A percentile compares a stretch with the other conserved stretches of the same genome.
phyloP scores from a whole-genome alignment of 352 stramenopile species.

The Pythium phragmiticola region DNA sequence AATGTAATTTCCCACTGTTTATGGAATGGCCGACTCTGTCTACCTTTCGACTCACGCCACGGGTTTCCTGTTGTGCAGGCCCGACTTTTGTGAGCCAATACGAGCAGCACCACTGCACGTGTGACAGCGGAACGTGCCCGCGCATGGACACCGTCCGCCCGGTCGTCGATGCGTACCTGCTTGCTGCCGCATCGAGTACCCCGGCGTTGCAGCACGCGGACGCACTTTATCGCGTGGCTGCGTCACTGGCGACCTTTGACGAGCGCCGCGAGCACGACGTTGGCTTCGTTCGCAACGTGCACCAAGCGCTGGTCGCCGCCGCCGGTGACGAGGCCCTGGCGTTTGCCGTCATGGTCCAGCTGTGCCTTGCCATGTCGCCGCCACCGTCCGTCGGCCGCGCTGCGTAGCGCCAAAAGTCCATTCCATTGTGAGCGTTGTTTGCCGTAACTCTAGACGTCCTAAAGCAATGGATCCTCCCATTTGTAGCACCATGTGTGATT shows the following conservation, averaged over 20 bases:
- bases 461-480: too few species aligned
- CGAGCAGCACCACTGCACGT: slow-evolving; percentile 22
- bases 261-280: neutral
- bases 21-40: too few species aligned
- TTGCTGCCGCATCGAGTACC: too few species aligned
- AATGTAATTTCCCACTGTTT: too few species aligned
- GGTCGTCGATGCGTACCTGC: slow-evolving; percentile 5
- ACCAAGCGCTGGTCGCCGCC: neutral
- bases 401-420: neutral
- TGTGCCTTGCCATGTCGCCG: neutral
- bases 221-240: neutral
- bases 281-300: neutral
- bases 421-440: neutral
- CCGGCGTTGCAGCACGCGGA: neutral
- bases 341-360: slow-evolving; percentile 2
- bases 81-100: slow-evolving; percentile 25
- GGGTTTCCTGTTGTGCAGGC: neutral
- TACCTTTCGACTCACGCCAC: slow-evolving; percentile 2
- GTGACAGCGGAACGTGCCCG: neutral
- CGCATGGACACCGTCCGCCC: neutral
- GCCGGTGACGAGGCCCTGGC: slow-evolving; percentile 2
- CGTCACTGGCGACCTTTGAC: slow-evolving; percentile 10
- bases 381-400: neutral
- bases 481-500: too few species aligned
- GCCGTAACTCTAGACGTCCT: neutral